Evolutionary conservation across 2,329 filamentous ascomycete species (phyloP).

Genomic region (Ceratocystis ficicola): DNA sequence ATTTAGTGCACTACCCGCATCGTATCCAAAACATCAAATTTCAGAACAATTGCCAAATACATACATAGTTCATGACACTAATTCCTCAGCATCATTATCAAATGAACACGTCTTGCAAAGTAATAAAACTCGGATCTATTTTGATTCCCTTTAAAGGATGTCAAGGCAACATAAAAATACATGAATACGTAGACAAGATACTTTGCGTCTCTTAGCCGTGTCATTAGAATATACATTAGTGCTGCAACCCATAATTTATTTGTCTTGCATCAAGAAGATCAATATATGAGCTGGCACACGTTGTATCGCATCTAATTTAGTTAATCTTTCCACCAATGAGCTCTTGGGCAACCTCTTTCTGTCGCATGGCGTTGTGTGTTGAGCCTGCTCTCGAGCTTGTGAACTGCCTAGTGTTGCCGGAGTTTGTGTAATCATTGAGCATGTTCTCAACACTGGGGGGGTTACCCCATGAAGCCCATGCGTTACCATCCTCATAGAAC

Average conservation of each 20-base stretch:
- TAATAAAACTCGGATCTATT: not conserved
- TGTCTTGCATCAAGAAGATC: not conserved
- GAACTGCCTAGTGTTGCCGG: constrained; percentile 6
- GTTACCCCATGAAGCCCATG: constrained; percentile 40
- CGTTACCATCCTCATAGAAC: constrained; percentile 33
- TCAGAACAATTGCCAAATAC: no score
- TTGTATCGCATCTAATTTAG: constrained; percentile 30
- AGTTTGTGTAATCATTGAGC: constrained; percentile 29
- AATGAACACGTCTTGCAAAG: not conserved
- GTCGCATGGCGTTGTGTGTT: constrained; percentile 36
- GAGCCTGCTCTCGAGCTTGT: constrained; percentile 12
- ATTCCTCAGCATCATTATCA: not conserved
- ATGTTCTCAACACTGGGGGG: constrained; percentile 37
- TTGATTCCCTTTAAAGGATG: not conserved
- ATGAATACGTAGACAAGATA: constrained; percentile 17
- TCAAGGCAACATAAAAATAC: constrained; percentile 8
- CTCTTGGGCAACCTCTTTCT: constrained; percentile 46
- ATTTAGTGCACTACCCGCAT: no score
- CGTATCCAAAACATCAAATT: no score
- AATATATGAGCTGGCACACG: constrained; percentile 17
- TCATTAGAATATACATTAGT: not conserved
- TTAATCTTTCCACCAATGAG: constrained; percentile 44
- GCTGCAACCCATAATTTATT: not conserved
- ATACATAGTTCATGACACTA: no score
- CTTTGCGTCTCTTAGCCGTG: not conserved